phyloP scores from a whole-genome alignment of 805 yeast genomes.

The Teunomyces atbi region DNA sequence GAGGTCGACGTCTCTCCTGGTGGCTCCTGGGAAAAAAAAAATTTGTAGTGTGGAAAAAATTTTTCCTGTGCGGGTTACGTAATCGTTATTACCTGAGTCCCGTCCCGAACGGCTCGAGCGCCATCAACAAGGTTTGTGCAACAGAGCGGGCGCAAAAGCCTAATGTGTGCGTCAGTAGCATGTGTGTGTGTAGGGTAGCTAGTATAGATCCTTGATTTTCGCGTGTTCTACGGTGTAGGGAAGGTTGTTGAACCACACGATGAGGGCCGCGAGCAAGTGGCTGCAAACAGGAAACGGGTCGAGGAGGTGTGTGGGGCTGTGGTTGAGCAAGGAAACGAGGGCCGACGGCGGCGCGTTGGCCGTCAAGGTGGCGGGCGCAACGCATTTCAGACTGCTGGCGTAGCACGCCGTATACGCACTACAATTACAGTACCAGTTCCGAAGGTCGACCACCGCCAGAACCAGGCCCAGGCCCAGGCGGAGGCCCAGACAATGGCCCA shows the following conservation, averaged over 20 bases:
- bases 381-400: not conserved
- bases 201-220: not conserved
- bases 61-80: not conserved
- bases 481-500: too few relatives aligned
- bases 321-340: not conserved
- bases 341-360: not conserved
- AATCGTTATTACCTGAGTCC: not conserved
- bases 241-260: conserved; percentile 4
- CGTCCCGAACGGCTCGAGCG: too few relatives aligned
- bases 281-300: conserved; percentile 12
- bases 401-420: not conserved
- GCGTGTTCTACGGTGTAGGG: not conserved
- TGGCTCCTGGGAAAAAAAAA: conserved; percentile 1
- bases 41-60: conserved; percentile 3
- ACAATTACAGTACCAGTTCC: conserved; percentile 5
- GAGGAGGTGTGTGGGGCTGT: not conserved
- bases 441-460: not conserved
- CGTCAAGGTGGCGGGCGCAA: not conserved
- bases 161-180: not conserved
- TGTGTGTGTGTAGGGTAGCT: not conserved
- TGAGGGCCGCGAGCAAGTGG: conserved; percentile 11
- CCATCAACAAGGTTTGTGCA: too few relatives aligned
- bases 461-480: too few relatives aligned
- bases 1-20: not conserved
- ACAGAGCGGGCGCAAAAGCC: not conserved